These are phyloP conservation scores for Aegilops umbellulata DNA, from an alignment of 176 grass and related monocot species.

Conservation along the genomic window DNA sequence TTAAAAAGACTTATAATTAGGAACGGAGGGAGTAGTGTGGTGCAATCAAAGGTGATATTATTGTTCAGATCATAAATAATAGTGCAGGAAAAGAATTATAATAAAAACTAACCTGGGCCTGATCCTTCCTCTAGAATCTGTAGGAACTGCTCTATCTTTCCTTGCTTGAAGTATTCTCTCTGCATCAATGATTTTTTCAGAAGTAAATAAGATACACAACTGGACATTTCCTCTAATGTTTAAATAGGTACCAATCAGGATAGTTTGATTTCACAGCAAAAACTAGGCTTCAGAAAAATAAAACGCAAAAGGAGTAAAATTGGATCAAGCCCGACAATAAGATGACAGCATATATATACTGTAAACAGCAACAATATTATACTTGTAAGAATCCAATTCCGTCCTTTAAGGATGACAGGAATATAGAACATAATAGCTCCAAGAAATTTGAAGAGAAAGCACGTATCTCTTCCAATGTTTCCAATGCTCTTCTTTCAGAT, in stretches of 20 bases:
- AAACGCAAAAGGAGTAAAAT: not conserved
- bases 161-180: conserved; percentile 98
- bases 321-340: not conserved
- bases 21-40: not conserved
- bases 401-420: conserved; percentile 63
- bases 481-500: conserved; percentile 72
- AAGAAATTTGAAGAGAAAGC: conserved; percentile 69
- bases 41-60: not conserved
- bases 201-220: conserved; percentile 22
- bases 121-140: conserved; percentile 98
- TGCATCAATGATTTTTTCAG: conserved; percentile 28
- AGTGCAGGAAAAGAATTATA: not conserved
- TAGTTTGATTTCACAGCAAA: not conserved
- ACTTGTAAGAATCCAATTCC: conserved; percentile 74
- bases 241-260: not conserved
- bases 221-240: not conserved
- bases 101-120: conserved; percentile 66
- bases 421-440: conserved; percentile 73
- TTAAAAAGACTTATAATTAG: no score
- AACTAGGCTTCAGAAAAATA: not conserved
- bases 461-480: conserved; percentile 70
- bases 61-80: not conserved
- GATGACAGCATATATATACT: conserved; percentile 7
- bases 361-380: conserved; percentile 12
- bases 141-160: conserved; percentile 77